Evolutionary conservation across 495 filamentous ascomycete genomes (phyloP).

Genomic region (Penicillium manginii): DNA sequence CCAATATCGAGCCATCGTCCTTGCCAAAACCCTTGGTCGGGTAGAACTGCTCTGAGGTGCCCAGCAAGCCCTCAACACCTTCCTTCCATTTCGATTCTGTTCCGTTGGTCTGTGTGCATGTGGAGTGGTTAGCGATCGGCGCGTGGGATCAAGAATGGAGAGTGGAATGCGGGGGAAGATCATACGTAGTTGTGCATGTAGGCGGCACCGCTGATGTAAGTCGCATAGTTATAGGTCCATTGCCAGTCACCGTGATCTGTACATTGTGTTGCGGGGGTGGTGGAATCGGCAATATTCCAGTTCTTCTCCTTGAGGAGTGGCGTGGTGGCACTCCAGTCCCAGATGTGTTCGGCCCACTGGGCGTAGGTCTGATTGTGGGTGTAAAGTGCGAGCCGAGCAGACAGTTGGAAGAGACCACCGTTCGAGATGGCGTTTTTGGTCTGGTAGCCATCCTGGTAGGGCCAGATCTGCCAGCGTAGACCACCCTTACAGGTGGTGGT

Average conservation of each 20-base stretch:
- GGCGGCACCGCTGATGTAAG: constrained; percentile 72
- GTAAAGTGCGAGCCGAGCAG: constrained; percentile 72
- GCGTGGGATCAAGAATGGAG: background rate
- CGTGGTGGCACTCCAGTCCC: constrained; percentile 65
- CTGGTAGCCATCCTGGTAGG: constrained; percentile 78
- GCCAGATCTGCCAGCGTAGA: constrained; percentile 83
- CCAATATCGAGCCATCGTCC: constrained; percentile 56
- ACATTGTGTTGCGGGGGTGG: constrained; percentile 61
- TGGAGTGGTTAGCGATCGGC: constrained; percentile 5
- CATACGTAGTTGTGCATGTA: constrained; percentile 75
- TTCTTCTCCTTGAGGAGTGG: constrained; percentile 55
- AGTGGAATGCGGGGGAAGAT: background rate
- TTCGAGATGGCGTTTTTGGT: constrained; percentile 83
- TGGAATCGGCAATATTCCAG: constrained; percentile 70
- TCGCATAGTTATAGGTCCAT: constrained; percentile 78
- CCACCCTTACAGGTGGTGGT: constrained; percentile 70
- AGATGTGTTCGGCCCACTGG: constrained; percentile 73
- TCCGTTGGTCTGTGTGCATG: constrained; percentile 42
- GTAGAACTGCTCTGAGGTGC: constrained; percentile 48
- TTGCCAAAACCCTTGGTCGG: constrained; percentile 54
- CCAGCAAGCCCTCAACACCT: constrained; percentile 59
- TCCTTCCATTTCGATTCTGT: constrained; percentile 55
- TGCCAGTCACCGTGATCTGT: constrained; percentile 62
- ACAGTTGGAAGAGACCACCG: constrained; percentile 80
- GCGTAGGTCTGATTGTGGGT: constrained; percentile 78